phyloP scores from a whole-genome alignment of 2,329 filamentous ascomycete species.

The Colletotrichum tanaceti region DNA sequence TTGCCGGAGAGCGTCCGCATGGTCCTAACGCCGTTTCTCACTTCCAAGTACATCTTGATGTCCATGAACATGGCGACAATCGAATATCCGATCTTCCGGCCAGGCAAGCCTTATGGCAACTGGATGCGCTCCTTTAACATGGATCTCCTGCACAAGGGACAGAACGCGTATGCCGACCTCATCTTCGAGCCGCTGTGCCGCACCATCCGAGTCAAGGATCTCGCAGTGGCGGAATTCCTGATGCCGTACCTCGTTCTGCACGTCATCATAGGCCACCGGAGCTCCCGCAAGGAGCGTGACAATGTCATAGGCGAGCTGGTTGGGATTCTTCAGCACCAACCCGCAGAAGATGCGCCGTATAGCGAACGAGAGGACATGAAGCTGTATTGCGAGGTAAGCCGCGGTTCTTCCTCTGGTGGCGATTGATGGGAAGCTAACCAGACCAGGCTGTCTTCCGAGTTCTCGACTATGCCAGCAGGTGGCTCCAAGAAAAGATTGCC shows the following conservation, averaged over 20 bases:
- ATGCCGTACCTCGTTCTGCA: conserved; percentile 90
- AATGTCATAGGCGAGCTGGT: conserved; percentile 80
- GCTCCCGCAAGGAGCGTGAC: conserved; percentile 69
- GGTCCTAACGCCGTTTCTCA: conserved; percentile 87
- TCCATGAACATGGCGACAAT: conserved; percentile 67
- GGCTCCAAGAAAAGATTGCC: conserved; percentile 81
- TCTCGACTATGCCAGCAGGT: conserved; percentile 90
- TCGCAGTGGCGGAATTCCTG: conserved; percentile 87
- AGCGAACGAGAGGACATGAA: conserved; percentile 80
- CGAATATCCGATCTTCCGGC: conserved; percentile 82
- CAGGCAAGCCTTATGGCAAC: conserved; percentile 74
- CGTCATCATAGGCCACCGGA: conserved; percentile 77
- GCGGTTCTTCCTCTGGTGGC: background rate
- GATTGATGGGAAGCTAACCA: background rate
- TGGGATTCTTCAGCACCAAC: conserved; percentile 75
- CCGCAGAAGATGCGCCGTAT: conserved; percentile 63
- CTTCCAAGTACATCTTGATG: conserved; percentile 82
- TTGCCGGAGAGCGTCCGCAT: conserved; percentile 83
- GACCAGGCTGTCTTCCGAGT: conserved; percentile 85
- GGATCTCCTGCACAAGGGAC: conserved; percentile 83
- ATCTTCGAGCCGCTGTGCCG: conserved; percentile 86
- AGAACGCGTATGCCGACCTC: conserved; percentile 77
- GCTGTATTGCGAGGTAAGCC: conserved; percentile 83
- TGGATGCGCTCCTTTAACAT: conserved; percentile 87
- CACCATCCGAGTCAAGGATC: conserved; percentile 85